Evolutionary conservation across 2,329 filamentous ascomycete species (phyloP).

Genomic region (Penicillium occitanis): DNA sequence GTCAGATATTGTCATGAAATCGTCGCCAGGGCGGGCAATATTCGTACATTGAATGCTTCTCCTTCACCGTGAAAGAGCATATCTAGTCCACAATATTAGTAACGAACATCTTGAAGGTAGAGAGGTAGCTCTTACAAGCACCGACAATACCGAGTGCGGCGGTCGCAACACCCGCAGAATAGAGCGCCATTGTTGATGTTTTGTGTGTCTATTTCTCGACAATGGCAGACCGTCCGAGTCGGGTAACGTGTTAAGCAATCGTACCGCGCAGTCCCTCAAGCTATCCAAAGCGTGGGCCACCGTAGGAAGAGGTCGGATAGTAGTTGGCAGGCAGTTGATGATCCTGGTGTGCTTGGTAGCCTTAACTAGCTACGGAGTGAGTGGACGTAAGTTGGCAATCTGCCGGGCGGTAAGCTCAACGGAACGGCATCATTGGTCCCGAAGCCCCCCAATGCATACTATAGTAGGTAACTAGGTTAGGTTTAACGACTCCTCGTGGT

Average conservation of each 20-base stretch:
- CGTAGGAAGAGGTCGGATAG: conserved; percentile 3
- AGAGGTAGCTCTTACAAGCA: conserved; percentile 62
- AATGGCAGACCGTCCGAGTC: not conserved
- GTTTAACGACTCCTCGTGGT: not conserved
- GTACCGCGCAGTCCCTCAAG: not conserved
- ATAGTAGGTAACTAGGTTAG: not conserved
- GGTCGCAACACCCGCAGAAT: conserved; percentile 67
- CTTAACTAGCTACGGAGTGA: not conserved
- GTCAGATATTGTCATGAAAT: conserved; percentile 20
- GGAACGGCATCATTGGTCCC: conserved; percentile 1
- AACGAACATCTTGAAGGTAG: conserved; percentile 22
- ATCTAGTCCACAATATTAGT: conserved; percentile 56
- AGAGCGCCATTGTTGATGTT: conserved; percentile 65
- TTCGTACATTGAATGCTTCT: conserved; percentile 85
- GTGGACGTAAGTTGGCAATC: conserved; percentile 5
- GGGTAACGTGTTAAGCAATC: not conserved
- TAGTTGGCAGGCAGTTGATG: conserved; percentile 2
- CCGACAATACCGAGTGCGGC: conserved; percentile 71
- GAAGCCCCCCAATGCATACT: not conserved
- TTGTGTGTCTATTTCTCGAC: not conserved
- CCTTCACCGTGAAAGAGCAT: conserved; percentile 98
- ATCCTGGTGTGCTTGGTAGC: not conserved
- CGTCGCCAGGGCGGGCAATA: not conserved
- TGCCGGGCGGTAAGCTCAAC: conserved; percentile 19
- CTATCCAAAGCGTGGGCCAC: conserved; percentile 9